Base-by-base conservation (phyloP, 441 rosid species). In the Mallotus japonicus region DNA sequence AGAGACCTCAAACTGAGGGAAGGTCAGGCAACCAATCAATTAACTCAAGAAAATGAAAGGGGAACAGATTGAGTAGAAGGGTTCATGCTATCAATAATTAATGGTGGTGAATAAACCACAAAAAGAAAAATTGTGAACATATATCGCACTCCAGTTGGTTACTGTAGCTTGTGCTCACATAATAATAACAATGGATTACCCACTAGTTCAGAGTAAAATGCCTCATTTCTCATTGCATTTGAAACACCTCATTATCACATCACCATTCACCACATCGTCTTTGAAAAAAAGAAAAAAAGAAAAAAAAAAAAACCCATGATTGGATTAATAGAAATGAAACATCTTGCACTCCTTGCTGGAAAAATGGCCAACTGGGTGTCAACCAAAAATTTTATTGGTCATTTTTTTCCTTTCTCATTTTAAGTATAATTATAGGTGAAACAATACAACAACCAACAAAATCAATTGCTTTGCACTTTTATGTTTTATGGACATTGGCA, bases 51-150 rank as follows among this genome's bases (percentile, higher is more conserved):
- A 59, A 69, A 56, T 37, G 69, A 64, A 58, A 55, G 55, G 42
- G 24, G 65, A 59, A 68, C 69, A 28, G 12, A 74, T 59, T 58
- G 73, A 71, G 58, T 73, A 16, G 77, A 50, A 67, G 44, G 69
- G 20, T 70, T 77, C 70, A 49, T 50, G 79, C 71, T 42, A 14
- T 57, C 49, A 73, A 79, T 83, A 24, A 83, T 79, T 77, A 60
- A 22, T 32, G 37, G 57, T 13, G 60, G 49, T 55, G 75, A 69
- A 34, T 34, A 71, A 53, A 67, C 16, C 13, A 13, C 20, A 53
- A 69, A 66, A 32, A 70, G 17, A 12, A 50, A 24, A n/a, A 46
- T 0, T 49, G 53, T 49, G 53, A 14, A 49, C 0, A 44, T 7
- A 49, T 6, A 44, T 44, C 47, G 5, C 47, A 44, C 1, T 44